phyloP scores from a whole-genome alignment of 345 rosid genomes.

The Noccaea bulbosa region DNA sequence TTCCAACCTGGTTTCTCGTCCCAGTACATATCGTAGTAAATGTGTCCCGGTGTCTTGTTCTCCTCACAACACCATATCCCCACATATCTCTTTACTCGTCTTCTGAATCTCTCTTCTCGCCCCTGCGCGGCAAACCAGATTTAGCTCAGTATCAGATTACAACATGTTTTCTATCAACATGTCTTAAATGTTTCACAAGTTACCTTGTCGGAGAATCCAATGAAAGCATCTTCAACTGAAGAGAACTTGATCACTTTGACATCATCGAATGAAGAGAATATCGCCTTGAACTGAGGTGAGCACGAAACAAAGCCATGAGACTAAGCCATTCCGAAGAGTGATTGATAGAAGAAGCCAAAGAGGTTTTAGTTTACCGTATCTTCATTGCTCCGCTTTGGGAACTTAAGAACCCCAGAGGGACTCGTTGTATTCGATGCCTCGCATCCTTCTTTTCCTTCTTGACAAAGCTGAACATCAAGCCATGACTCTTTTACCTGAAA shows the following conservation, averaged over 20 bases:
- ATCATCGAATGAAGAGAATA: constrained; percentile 72
- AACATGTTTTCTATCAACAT: constrained; percentile 17
- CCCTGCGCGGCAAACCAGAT: constrained; percentile 49
- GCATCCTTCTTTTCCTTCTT: constrained; percentile 68
- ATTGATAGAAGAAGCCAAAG: constrained; percentile 1
- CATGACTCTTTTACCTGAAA: constrained; percentile 90
- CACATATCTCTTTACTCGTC: constrained; percentile 71
- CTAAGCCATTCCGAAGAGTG: not conserved
- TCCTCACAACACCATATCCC: constrained; percentile 97
- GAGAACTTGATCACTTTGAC: constrained; percentile 88
- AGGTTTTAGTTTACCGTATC: constrained; percentile 63
- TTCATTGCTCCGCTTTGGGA: constrained; percentile 83
- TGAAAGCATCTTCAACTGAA: constrained; percentile 85
- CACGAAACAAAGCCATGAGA: constrained; percentile 23
- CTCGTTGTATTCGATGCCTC: constrained; percentile 55
- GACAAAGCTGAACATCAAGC: constrained; percentile 91
- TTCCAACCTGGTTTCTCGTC: constrained; percentile 96
- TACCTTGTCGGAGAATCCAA: constrained; percentile 77
- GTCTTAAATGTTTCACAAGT: constrained; percentile 5
- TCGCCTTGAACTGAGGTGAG: constrained; percentile 59
- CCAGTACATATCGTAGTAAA: constrained; percentile 96
- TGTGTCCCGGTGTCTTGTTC: constrained; percentile 80
- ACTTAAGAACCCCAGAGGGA: constrained; percentile 58
- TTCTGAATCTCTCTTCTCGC: constrained; percentile 74
- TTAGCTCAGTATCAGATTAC: constrained; percentile 14